Evolutionary conservation across 2,329 filamentous ascomycete genomes (phyloP).

Genomic region (Microsporum audouinii): DNA sequence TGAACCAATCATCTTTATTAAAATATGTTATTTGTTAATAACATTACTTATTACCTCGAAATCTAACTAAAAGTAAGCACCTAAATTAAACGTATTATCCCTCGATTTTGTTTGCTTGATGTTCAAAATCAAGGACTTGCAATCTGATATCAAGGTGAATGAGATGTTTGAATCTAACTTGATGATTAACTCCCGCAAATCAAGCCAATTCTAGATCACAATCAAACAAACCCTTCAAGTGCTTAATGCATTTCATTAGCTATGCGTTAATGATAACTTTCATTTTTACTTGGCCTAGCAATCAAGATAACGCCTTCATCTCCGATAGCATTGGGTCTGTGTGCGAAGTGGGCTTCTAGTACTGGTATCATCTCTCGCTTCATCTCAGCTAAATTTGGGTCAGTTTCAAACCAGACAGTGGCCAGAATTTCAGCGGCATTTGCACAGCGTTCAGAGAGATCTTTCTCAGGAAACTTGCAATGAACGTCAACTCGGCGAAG

Average conservation of each 20-base stretch:
- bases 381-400: constrained; percentile 2
- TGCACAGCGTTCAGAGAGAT: background rate
- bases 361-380: constrained; percentile 1
- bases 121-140: too few relatives aligned
- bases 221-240: background rate
- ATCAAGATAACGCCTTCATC: background rate
- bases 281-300: background rate
- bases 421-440: constrained; percentile 5
- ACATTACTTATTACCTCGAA: too few relatives aligned
- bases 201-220: too few relatives aligned
- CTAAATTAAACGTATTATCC: too few relatives aligned
- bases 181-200: too few relatives aligned
- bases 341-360: background rate
- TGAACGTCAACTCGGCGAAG: background rate
- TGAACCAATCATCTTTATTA: too few relatives aligned
- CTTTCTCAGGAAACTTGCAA: constrained; percentile 1
- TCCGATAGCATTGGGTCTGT: background rate
- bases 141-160: too few relatives aligned
- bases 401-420: background rate
- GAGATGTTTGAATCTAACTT: too few relatives aligned
- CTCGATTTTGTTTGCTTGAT: too few relatives aligned
- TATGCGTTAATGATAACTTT: background rate
- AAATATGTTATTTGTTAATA: too few relatives aligned
- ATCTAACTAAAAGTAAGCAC: too few relatives aligned
- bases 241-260: background rate